Conservation (phyloP, 73 alveolate genomes). For the Paramecium sonneborni region DNA sequence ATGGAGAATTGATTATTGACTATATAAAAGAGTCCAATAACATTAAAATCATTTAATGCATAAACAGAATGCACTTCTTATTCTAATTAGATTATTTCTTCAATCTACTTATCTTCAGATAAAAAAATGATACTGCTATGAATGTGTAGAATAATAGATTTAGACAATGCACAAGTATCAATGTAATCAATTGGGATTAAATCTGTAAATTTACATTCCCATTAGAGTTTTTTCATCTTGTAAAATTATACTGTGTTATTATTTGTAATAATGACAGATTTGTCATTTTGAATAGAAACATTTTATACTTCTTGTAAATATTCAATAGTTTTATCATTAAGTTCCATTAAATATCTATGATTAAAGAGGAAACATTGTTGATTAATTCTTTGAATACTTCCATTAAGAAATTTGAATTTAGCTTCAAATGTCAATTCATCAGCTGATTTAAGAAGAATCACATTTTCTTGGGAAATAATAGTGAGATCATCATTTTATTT, state of each 20-base stretch:
- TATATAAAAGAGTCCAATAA: not conserved
- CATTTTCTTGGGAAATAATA: not conserved
- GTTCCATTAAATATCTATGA: not conserved
- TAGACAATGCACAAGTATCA: not conserved
- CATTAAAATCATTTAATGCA: not conserved
- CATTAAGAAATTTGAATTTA: not conserved
- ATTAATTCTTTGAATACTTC: not conserved
- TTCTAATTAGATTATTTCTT: not conserved
- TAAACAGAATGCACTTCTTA: not conserved
- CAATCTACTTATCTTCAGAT: not conserved
- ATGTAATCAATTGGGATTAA: not conserved
- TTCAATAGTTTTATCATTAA: not conserved
- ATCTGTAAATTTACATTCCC: not conserved
- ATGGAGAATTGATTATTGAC: not conserved
- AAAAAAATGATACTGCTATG: not conserved
- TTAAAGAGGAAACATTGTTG: not conserved
- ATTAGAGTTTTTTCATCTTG: not conserved
- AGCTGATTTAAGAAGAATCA: not conserved
- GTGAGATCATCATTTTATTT: not conserved
- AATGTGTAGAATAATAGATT: not conserved
- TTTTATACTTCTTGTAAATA: not conserved
- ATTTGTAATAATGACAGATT: not conserved
- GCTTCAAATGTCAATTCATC: not conserved
- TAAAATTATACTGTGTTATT: not conserved
- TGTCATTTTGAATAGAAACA: not conserved